Percentiles rank a stretch among this genome's conserved stretches.
phyloP scores from a whole-genome alignment of 2,329 filamentous ascomycete genomes.

The Neofusicoccum umdonicola region DNA sequence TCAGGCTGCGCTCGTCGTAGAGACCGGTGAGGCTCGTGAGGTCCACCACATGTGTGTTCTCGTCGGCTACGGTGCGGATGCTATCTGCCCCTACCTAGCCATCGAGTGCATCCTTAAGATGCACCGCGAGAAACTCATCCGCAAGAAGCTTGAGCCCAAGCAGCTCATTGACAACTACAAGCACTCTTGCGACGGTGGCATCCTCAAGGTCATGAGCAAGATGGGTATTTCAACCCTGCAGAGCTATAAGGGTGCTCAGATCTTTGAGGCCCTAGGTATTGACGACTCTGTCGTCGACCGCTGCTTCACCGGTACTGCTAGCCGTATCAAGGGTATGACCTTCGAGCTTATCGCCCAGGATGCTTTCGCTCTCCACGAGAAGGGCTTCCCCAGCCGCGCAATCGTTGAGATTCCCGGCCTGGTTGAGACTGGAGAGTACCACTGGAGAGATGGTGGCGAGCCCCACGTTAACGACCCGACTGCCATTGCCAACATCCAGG shows the following conservation, averaged over 20 bases:
- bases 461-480: conserved; percentile 92
- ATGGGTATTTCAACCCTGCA: conserved; percentile 98
- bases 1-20: conserved; percentile 78
- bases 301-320: conserved; percentile 92
- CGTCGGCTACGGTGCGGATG: conserved; percentile 91
- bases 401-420: conserved; percentile 77
- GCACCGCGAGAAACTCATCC: conserved; percentile 86
- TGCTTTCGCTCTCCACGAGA: conserved; percentile 91
- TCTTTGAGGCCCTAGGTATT: conserved; percentile 92
- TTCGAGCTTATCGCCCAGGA: conserved; percentile 93
- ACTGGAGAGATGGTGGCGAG: conserved; percentile 96
- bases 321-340: conserved; percentile 89
- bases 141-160: conserved; percentile 81
- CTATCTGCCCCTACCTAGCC: conserved; percentile 89
- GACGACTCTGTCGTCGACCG: conserved; percentile 89
- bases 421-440: conserved; percentile 91
- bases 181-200: conserved; percentile 92
- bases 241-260: conserved; percentile 96
- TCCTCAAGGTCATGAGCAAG: conserved; percentile 98
- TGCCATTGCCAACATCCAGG: conserved; percentile 94
- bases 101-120: conserved; percentile 98
- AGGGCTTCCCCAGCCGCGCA: conserved; percentile 78
- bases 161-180: conserved; percentile 93
- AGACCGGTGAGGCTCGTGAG: conserved; percentile 93
- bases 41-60: conserved; percentile 99